A percentile compares a stretch with the other conserved stretches of the same genome.
These are phyloP conservation scores for Venturia aucupariae DNA, from an alignment of 2,329 filamentous ascomycete genomes.

Conservation along the genomic window DNA sequence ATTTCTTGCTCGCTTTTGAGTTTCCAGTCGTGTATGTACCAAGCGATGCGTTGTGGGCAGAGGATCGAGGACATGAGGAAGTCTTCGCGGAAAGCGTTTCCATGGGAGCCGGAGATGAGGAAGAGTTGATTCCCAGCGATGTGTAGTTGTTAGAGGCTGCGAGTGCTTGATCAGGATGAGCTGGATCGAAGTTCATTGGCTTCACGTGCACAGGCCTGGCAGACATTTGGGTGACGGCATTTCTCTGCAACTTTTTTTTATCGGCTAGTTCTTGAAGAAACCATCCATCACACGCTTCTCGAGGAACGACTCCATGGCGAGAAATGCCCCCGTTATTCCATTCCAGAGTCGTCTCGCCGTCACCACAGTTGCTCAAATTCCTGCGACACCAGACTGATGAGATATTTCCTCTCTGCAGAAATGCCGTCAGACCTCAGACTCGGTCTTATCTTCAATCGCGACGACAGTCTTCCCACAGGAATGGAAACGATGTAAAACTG, in stretches of 20 bases:
- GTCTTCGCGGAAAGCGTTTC: too few relatives aligned
- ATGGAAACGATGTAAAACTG: constrained; percentile 6
- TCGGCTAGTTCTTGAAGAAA: neutral
- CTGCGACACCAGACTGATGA: constrained; percentile 9
- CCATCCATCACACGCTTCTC: neutral
- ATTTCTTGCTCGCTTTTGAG: too few relatives aligned
- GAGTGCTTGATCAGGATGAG: too few relatives aligned
- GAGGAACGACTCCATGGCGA: constrained; percentile 13
- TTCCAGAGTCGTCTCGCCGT: constrained; percentile 8
- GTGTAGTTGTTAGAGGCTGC: too few relatives aligned
- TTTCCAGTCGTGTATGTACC: too few relatives aligned
- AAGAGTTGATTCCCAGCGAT: too few relatives aligned
- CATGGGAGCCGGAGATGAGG: too few relatives aligned
- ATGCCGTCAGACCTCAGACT: neutral
- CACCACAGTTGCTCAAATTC: constrained; percentile 9
- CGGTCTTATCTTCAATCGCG: neutral
- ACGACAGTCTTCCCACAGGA: neutral
- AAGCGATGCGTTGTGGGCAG: too few relatives aligned
- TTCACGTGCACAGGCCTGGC: neutral
- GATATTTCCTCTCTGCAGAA: neutral
- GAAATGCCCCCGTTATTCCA: constrained; percentile 9
- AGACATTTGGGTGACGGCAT: neutral
- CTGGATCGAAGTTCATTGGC: too few relatives aligned
- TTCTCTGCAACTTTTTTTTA: neutral
- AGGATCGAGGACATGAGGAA: too few relatives aligned